Evolutionary conservation across 306 rosid species (phyloP), one percentile per base, ranked within the genome.

Genomic region (Erythrophleum fordii): DNA sequence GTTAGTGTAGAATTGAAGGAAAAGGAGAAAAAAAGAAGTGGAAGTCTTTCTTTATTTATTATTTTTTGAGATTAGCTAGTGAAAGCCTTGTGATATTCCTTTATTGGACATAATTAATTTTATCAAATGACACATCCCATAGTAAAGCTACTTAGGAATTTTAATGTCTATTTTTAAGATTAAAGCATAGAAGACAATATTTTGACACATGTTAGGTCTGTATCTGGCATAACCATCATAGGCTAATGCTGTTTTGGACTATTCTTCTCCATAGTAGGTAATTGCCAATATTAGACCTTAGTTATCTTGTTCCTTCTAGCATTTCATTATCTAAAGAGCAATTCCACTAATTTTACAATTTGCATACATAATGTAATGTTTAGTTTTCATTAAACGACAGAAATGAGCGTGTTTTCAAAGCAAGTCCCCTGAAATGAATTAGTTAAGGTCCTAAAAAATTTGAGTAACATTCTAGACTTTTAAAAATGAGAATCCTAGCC

Each of bases 51-150:
- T 31, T 58, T 25, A 23, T 58, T 31, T 0, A 10, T 37, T 72
- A 11, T 34, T 51, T 62, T 66, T 52, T 65, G 25, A 60, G 16
- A 31, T 76, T 80, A 73, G 64, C 22, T 52, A 69, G 31, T 60
- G 68, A 52, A 48, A 37, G 9, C 41, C 80, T 74, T 83, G 61
- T 59, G 1, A 26, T 73, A 1, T 52, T 67, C 73, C 5, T 44
- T 12, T 34, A 23, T 76, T 44, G 70, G 69, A 66, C 31, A 65
- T 65, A 23, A 31, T 31, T 67, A 44, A 37, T 55, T 74, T 80
- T 77, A 39, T 51, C 25, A 26, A 16, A 10, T 73, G 41, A 26
- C 37, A 39, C 11, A 8, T 49, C 56, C 73, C 28, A 23, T 66
- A 13, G 22, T 46, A 76, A 28, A n/a, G 35, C 46, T 9, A 39